Base-by-base conservation (phyloP, 371 early-diverging fungal species). In the Rozella allomycis region DNA sequence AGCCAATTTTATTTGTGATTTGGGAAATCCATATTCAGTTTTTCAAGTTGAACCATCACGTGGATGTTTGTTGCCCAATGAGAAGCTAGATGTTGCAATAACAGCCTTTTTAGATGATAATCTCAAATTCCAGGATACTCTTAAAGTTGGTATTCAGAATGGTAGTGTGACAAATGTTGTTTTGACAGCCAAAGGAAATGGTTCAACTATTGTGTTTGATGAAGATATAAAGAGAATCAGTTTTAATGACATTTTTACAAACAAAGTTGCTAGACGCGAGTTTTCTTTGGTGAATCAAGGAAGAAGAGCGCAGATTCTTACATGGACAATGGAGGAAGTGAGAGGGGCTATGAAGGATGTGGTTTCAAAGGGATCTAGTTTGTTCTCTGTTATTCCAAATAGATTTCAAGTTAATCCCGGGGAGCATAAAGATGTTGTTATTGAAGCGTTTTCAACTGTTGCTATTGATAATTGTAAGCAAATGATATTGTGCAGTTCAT, bases 181-280 rank as follows among this genome's bases (percentile, higher is more conserved):
- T 19, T 52, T 65, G 11, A 42, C 50, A 17, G 60, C 66, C 1
- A 19, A 54, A 2, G 66, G 66, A 1, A 45, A 47, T 3, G 66
- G 66, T 2, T 47, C 58, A 1, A 61, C 66, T 0, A 51, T 65
- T 3, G 42, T 42, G 3, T 58, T 52, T 48, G 55, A 56, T 33
- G 54, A 61, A 12, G 25, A 22, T 1, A 35, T 63, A 23, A 23
- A 28, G 17, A 20, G 26, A 8, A 47, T 67, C 4, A 41, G 56
- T 28, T 64, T 67, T 37, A 31, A 32, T 3, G 45, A 56, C 33
- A 60, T 67, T 0, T 62, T 67, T 33, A 55, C 49, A 38, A 55
- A 56, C 30, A 25, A 49, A 1, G 49, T 45, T 20, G 57, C 60
- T 41, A 34, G 37, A 3, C 31, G 48, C 0, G 44, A 47, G 11